These are phyloP conservation scores for Candida corydali DNA, from an alignment of 805 yeast genomes.

Conservation along the genomic window DNA sequence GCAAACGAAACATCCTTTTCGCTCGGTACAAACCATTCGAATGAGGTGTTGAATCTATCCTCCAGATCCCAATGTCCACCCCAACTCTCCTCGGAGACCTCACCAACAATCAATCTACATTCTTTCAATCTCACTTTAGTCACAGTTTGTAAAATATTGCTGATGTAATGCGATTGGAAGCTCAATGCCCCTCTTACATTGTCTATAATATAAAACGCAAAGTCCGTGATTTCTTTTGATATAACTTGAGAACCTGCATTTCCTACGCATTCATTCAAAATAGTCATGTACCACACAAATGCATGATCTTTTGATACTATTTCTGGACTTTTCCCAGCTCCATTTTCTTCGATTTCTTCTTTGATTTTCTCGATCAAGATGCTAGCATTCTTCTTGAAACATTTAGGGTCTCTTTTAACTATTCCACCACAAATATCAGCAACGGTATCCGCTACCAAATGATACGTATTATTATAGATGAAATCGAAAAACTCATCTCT, in stretches of 20 bases:
- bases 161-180: slow-evolving; percentile 57
- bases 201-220: slow-evolving; percentile 43
- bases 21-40: slow-evolving; percentile 76
- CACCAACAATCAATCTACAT: slow-evolving; percentile 49
- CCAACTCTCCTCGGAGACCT: slow-evolving; percentile 56
- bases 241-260: slow-evolving; percentile 57
- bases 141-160: slow-evolving; percentile 60
- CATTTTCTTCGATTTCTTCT: slow-evolving; percentile 68
- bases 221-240: slow-evolving; percentile 41
- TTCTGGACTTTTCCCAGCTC: slow-evolving; percentile 72
- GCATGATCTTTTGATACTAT: slow-evolving; percentile 75
- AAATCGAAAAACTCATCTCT: slow-evolving; percentile 51
- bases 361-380: slow-evolving; percentile 50
- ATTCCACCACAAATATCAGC: slow-evolving; percentile 73
- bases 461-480: slow-evolving; percentile 54
- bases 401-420: slow-evolving; percentile 57
- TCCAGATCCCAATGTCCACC: slow-evolving; percentile 66
- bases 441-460: slow-evolving; percentile 59
- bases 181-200: slow-evolving; percentile 63
- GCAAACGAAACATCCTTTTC: slow-evolving; percentile 56
- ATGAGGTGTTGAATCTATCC: slow-evolving; percentile 49
- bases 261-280: slow-evolving; percentile 66
- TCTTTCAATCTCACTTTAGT: slow-evolving; percentile 60
- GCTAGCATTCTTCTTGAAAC: slow-evolving; percentile 40
- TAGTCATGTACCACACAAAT: slow-evolving; percentile 64